phyloP scores from a whole-genome alignment of 257 asterid species.

The Scutellaria galericulata region DNA sequence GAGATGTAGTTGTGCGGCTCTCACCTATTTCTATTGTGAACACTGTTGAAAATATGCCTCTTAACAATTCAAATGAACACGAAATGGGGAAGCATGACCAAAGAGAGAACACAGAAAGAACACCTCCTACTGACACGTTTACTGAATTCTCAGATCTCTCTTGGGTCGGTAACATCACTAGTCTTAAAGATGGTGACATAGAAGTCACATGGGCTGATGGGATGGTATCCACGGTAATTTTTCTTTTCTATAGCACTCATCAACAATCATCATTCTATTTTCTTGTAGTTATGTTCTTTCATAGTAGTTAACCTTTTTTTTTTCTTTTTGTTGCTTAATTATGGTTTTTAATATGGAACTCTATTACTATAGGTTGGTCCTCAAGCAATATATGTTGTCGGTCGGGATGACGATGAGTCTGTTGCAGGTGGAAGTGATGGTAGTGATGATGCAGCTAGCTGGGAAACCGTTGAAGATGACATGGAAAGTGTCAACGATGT shows the following conservation, averaged over 20 bases:
- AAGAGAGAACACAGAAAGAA: slow-evolving; percentile 40
- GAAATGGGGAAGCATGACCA: slow-evolving; percentile 41
- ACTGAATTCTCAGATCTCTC: slow-evolving; percentile 75
- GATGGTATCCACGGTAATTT: slow-evolving; percentile 82
- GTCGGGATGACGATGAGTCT: slow-evolving; percentile 97
- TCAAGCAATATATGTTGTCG: slow-evolving; percentile 98
- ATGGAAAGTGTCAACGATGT: slow-evolving; percentile 53
- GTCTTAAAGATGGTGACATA: slow-evolving; percentile 86
- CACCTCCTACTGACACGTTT: slow-evolving; percentile 46
- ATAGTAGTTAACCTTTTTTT: slow-evolving; percentile 1
- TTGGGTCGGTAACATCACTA: slow-evolving; percentile 98
- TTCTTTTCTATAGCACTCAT: slow-evolving; percentile 24
- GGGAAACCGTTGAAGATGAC: slow-evolving; percentile 98
- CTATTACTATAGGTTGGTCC: slow-evolving; percentile 82
- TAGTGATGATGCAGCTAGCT: slow-evolving; percentile 91
- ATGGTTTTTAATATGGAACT: slow-evolving; percentile 25
- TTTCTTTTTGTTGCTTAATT: slow-evolving; percentile 4
- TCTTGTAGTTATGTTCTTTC: not conserved
- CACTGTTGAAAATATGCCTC: slow-evolving; percentile 43
- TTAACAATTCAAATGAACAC: slow-evolving; percentile 44
- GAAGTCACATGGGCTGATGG: slow-evolving; percentile 99
- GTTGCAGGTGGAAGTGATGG: slow-evolving; percentile 81
- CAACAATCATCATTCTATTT: slow-evolving; percentile 16
- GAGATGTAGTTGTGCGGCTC: slow-evolving; percentile 94
- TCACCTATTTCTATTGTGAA: slow-evolving; percentile 62